Conservation (phyloP, 371 early-diverging fungal genomes). For the Mortierella sp. region DNA sequence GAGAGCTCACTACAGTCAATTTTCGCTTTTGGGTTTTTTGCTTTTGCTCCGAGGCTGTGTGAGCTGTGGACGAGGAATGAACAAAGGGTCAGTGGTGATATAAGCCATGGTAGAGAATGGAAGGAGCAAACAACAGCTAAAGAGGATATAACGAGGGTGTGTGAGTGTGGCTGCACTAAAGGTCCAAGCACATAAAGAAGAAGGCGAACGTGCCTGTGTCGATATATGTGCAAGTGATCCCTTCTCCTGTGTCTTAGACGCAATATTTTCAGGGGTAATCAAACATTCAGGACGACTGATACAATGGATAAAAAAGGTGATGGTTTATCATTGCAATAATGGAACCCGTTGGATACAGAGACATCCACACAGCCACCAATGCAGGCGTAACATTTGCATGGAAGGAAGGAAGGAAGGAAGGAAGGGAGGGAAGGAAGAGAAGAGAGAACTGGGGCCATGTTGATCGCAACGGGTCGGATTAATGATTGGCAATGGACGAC, state of each 20-base stretch:
- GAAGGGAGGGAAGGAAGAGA: not conserved
- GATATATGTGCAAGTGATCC: not conserved
- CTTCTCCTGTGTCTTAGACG: not conserved
- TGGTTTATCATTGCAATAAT: not conserved
- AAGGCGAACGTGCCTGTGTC: not conserved
- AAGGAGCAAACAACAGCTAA: too few relatives aligned
- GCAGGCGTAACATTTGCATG: not conserved
- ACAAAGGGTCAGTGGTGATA: not conserved
- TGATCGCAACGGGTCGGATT: not conserved
- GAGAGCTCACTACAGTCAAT: not conserved
- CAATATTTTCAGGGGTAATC: not conserved
- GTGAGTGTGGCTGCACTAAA: not conserved
- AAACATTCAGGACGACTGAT: not conserved
- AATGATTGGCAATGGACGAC: not conserved
- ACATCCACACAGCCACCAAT: not conserved
- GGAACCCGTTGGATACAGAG: not conserved
- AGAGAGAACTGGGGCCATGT: too few relatives aligned
- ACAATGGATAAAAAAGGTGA: not conserved
- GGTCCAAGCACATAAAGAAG: not conserved
- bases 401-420: not conserved
- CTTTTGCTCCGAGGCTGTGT: not conserved
- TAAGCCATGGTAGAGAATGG: too few relatives aligned
- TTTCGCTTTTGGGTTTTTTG: not conserved
- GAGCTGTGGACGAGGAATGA: too few relatives aligned
- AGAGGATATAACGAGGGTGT: not conserved